Conservation (phyloP, 441 rosid species). For the Cnidoscolus chayamansa region DNA sequence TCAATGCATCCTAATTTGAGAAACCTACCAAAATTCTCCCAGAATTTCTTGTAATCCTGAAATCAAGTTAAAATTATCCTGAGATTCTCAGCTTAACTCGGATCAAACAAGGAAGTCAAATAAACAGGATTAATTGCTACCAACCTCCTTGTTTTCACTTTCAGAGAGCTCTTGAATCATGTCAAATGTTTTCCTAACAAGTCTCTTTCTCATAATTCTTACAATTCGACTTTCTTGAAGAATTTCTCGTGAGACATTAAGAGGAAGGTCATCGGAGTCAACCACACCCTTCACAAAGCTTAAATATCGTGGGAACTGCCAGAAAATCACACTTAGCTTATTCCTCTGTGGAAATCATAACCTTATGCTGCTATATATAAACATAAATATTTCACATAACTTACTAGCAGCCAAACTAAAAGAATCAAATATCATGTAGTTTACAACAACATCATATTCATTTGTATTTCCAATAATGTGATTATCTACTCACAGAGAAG, state of each 20-base stretch:
- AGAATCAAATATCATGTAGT: neutral
- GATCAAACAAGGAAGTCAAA: constrained; percentile 8
- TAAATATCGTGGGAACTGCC: constrained; percentile 91
- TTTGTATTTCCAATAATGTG: neutral
- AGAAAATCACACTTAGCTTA: constrained; percentile 4
- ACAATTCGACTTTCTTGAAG: constrained; percentile 97
- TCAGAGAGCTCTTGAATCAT: constrained; percentile 91
- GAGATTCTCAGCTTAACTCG: constrained; percentile 3
- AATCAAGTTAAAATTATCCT: constrained; percentile 17
- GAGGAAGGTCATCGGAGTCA: constrained; percentile 94
- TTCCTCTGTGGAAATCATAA: neutral
- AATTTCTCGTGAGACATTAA: constrained; percentile 93
- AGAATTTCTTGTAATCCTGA: constrained; percentile 95
- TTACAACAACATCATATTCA: neutral
- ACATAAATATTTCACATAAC: neutral
- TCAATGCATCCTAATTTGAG: constrained; percentile 90
- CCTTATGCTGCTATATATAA: neutral
- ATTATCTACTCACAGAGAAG: neutral
- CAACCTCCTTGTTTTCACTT: constrained; percentile 87
- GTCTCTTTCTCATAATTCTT: constrained; percentile 97
- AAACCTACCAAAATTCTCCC: constrained; percentile 96
- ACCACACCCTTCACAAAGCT: constrained; percentile 98
- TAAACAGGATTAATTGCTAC: constrained; percentile 5
- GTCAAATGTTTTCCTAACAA: constrained; percentile 90
- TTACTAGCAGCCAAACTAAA: neutral